Evolutionary conservation across 176 grass and related monocot species (phyloP), one percentile per base, ranked within the genome.

Genomic region (Zizania latifolia): DNA sequence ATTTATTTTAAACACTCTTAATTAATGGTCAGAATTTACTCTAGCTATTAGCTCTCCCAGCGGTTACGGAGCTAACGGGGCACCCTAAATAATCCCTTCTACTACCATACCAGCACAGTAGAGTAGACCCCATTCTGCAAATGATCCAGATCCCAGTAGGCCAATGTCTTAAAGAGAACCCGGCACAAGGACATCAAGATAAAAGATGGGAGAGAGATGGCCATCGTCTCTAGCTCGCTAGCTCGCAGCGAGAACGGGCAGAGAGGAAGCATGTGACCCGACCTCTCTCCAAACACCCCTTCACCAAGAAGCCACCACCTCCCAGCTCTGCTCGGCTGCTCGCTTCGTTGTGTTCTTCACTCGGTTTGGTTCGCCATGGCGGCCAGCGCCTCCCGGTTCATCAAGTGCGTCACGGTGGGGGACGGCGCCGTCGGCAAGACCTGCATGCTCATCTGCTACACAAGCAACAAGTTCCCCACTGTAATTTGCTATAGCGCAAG

Each of bases 401-500:
- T 99, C 69, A 99, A 99, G 88, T 99, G 96, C 84, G 96, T 99
- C 10, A 99, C 96, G 15, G 96, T 99, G 28, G 96, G 96, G 1
- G 96, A 98, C 82, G 96, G 96, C 26, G 96, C 96, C 4, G 96
- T 99, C 55, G 96, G 96, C 53, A 99, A 99, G 78, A 99, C 96
- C 28, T 99, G 96, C 87, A 99, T 99, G 96, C 96, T 99, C 74
- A 99, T 99, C 90, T 99, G 96, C 96, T 99, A 96, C 84, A 96
- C 93, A 60, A 92, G 93, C 89, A 96, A 96, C 84, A 96, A 96
- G 71, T 96, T 96, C 84, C 93, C 93, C 32, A 96, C 93, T 74
- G 93, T 96, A 85, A 83, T n/a, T n/a, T 59, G 43, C 37, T 32
- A n/a, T n/a, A 17, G 22, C 36, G 39, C 54, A 16, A 4, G 14